Evolutionary conservation across 192 early-diverging fungal species (phyloP), one percentile per base, ranked within the genome.

Genomic region (Jimgerdemannia flammicorona): DNA sequence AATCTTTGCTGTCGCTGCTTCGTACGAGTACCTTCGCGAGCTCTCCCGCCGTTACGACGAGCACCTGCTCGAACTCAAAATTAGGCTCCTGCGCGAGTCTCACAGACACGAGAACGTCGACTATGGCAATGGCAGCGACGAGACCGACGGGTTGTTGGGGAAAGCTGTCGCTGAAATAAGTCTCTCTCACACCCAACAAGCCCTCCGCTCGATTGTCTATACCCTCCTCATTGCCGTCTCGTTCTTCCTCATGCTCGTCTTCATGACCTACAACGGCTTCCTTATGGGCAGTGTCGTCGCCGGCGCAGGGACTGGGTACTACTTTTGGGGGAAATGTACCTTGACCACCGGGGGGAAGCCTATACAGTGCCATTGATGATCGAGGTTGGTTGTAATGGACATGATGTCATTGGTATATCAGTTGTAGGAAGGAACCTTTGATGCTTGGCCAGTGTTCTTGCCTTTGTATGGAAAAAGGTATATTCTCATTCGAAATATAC

Each of bases 241-340:
- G 63, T 91, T 91, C 77, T 90, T 90, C 39, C 72, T 93, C 1
- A 94, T 94, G 93, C 87, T 94, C 7, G 88, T 94, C 42, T 94
- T 94, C 74, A 94, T 94, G 93, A 94, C 93, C 1, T 94, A 94
- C 79, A 94, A 94, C 70, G 90, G 89, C 44, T 94, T 83, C 81
- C 82, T 94, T 11, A 92, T 94, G 78, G 78, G 90, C 8, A 82
- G 87, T 40, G 88, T 89, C 1, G 85, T 91, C 20, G 77, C 89
- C 41, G 93, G 93, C 39, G 89, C 93, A 40, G 86, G 86, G n/a
- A 67, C 88, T 44, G 93, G 93, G 11, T 86, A 91, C 78, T 89
- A 84, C 75, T 74, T 79, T 2, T 90, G 86, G 70, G 85, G 81
- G 40, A 43, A 73, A 69, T 71, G 73, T n/a, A 67, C 73, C 44